Evolutionary conservation across 352 stramenopile genomes (phyloP), one percentile per base, ranked within the genome.

Genomic region (Phytophthora kernoviae): DNA sequence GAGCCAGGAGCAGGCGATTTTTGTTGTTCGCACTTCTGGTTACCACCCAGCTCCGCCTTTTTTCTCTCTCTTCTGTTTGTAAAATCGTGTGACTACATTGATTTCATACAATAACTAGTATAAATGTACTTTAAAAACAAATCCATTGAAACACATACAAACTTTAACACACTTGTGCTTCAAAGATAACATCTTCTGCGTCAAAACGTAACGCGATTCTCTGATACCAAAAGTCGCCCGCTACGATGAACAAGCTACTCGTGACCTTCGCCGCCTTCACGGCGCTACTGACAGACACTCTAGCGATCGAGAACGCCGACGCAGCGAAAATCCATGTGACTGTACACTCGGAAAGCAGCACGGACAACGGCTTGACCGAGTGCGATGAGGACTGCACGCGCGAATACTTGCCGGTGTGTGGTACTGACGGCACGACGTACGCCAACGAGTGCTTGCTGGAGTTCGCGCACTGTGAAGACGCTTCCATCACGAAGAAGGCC

Each of bases 341-440:
- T 39, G 11, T 21, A 14, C 37, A 11, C 11, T 20, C 37, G 12
- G 37, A 30, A 3, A 30, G 24, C 24, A 30, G 6, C 24, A 30
- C 37, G 12, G 37, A 20, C 37, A 21, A 14, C n/a, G 37, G 12
- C 9, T 21, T 14, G 6, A 21, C 37, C 5, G 48, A 75, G 27
- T 87, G 74, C 44, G 76, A 84, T 53, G 47, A 61, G 14, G 62
- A 69, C 40, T 87, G 78, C 27, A 51, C 61, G 11, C 65, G 62
- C n/a, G 42, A 67, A 12, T 87, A 77, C 42, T 44, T 66, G n/a
- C 71, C 77, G 2, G 76, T 90, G 46, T 90, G 80, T 53, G 78
- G 80, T 30, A 75, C 73, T 5, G 65, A 90, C 62, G 63, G 66
- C 33, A 32, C 68, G 26, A 90, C 81, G 24, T 90, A 88, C 66